phyloP scores from a whole-genome alignment of 192 early-diverging fungal species.

The Backusella circina region DNA sequence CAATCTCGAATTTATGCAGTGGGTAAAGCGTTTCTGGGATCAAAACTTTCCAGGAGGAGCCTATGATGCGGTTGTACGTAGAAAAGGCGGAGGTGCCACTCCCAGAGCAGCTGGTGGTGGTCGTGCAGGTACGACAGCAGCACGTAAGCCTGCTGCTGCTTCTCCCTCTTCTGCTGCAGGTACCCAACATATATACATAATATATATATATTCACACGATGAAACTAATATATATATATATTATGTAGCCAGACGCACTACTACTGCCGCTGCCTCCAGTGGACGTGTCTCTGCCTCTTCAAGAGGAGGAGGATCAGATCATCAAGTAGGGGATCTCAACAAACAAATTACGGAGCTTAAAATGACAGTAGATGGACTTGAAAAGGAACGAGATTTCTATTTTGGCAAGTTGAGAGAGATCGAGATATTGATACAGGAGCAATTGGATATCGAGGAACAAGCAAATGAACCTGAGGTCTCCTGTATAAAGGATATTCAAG shows the following conservation, averaged over 20 bases:
- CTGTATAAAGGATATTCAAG: slow-evolving; percentile 75
- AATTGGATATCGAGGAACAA: slow-evolving; percentile 51
- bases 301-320: slow-evolving; percentile 44
- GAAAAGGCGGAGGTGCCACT: slow-evolving; percentile 41
- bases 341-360: slow-evolving; percentile 79
- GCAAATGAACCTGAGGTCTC: slow-evolving; percentile 27
- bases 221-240: background rate
- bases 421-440: slow-evolving; percentile 86
- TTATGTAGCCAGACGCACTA: slow-evolving; percentile 14
- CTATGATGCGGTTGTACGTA: slow-evolving; percentile 80
- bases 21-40: slow-evolving; percentile 94
- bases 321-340: slow-evolving; percentile 70
- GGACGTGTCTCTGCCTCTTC: slow-evolving; percentile 28
- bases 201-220: background rate
- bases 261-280: slow-evolving; percentile 14
- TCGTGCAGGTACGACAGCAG: slow-evolving; percentile 19
- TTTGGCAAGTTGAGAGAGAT: slow-evolving; percentile 93
- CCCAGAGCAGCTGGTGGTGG: slow-evolving; percentile 32
- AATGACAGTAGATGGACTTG: slow-evolving; percentile 83
- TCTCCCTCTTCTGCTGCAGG: slow-evolving; percentile 8
- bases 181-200: background rate
- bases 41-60: slow-evolving; percentile 74
- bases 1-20: slow-evolving; percentile 98
- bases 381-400: slow-evolving; percentile 98
- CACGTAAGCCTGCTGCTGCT: slow-evolving; percentile 9